Percentiles rank a stretch among this genome's conserved stretches.
phyloP scores from a whole-genome alignment of 2,329 filamentous ascomycete genomes.

The Pyricularia grisea region DNA sequence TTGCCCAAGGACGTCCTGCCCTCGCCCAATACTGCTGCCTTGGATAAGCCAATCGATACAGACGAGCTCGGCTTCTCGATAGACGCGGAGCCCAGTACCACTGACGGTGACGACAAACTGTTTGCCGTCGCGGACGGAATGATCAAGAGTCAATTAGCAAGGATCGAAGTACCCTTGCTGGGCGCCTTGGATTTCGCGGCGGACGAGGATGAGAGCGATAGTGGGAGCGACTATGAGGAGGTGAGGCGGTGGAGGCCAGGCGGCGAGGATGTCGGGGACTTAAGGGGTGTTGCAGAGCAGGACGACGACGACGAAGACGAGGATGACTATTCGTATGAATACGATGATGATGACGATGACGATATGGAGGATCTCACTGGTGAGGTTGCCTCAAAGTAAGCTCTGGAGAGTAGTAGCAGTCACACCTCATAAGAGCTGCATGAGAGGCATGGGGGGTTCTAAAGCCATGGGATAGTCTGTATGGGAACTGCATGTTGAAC shows the following conservation, averaged over 20 bases:
- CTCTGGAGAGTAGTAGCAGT: not conserved
- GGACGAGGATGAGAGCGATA: constrained; percentile 23
- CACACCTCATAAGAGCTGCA: not conserved
- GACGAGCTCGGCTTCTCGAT: constrained; percentile 31
- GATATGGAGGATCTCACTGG: not conserved
- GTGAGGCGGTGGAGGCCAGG: constrained; percentile 11
- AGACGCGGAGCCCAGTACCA: constrained; percentile 23
- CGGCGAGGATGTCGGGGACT: constrained; percentile 17
- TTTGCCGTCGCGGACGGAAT: constrained; percentile 35
- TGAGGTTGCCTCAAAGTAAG: not conserved
- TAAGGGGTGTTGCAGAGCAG: constrained; percentile 15
- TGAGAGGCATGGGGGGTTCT: not conserved
- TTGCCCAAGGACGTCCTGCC: constrained; percentile 22
- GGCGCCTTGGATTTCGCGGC: constrained; percentile 34
- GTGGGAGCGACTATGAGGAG: constrained; percentile 26
- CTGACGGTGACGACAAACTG: constrained; percentile 32
- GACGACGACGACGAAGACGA: constrained; percentile 12
- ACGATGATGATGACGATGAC: not conserved
- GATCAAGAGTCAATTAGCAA: constrained; percentile 36
- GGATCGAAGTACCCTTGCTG: constrained; percentile 35
- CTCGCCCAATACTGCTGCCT: constrained; percentile 18
- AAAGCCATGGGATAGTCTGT: not conserved
- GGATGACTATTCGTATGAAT: constrained; percentile 3
- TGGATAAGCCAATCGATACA: constrained; percentile 21
- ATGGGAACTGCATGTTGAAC: not conserved